Percentiles rank a stretch among this genome's conserved stretches.
Conservation (phyloP, 106 monocot genomes). For the Acorus gramineus region DNA sequence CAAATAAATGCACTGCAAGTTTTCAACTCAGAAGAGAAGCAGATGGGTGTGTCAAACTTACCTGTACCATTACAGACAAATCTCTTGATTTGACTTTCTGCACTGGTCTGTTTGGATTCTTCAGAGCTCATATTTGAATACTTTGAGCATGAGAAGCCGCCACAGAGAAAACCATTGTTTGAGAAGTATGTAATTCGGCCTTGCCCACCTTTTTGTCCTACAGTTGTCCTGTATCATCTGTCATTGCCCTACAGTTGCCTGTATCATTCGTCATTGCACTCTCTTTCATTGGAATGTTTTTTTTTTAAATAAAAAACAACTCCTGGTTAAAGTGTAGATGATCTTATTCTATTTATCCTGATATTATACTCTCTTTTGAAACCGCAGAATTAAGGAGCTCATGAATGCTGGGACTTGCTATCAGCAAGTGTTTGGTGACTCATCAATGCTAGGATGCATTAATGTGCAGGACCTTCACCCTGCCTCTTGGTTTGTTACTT, state of each 20-base stretch:
- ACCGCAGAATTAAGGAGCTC: slow-evolving; percentile 22
- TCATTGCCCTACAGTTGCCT: not conserved
- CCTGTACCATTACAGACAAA: not conserved
- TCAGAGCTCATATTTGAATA: slow-evolving; percentile 25
- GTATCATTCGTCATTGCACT: not conserved
- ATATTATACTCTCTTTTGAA: too few relatives aligned
- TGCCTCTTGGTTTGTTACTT: slow-evolving; percentile 18
- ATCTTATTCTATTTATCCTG: too few relatives aligned
- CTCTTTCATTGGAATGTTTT: not conserved
- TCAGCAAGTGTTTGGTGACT: slow-evolving; percentile 15
- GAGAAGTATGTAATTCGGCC: slow-evolving; percentile 10
- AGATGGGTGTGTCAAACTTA: not conserved
- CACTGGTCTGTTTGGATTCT: not conserved
- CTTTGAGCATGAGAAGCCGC: slow-evolving; percentile 22
- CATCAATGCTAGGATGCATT: slow-evolving; percentile 13
- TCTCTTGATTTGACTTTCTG: not conserved
- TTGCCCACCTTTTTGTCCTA: too few relatives aligned
- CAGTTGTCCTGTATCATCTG: not conserved
- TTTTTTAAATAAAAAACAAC: not conserved
- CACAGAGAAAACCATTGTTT: slow-evolving; percentile 12
- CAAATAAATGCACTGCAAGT: too few relatives aligned
- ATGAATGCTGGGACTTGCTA: slow-evolving; percentile 11
- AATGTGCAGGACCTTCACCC: slow-evolving; percentile 19
- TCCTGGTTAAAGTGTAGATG: too few relatives aligned
- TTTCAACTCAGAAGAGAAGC: not conserved